phyloP scores from a whole-genome alignment of 1,139 yeast species.

The Scheffersomyces insectosa region DNA sequence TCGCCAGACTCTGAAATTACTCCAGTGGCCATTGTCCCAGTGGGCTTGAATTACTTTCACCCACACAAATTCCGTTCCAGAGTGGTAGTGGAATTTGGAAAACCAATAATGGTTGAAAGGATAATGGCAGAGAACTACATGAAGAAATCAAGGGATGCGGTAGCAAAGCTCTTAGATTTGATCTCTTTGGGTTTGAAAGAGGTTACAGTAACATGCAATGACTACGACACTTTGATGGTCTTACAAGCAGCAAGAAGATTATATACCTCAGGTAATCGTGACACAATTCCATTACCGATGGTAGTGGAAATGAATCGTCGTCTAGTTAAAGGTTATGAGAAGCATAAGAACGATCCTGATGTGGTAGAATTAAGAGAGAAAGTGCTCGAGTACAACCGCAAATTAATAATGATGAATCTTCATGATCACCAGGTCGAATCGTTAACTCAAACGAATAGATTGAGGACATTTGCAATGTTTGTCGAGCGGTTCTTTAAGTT shows the following conservation, averaged over 20 bases:
- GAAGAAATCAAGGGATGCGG: constrained; percentile 19
- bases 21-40: constrained; percentile 80
- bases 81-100: constrained; percentile 93
- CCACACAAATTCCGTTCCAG: constrained; percentile 93
- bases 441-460: constrained; percentile 49
- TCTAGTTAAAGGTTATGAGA: constrained; percentile 75
- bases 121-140: constrained; percentile 28
- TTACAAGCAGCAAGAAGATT: constrained; percentile 92
- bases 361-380: constrained; percentile 59
- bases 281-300: constrained; percentile 62
- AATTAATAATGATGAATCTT: constrained; percentile 65
- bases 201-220: constrained; percentile 90
- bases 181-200: constrained; percentile 78
- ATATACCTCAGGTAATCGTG: constrained; percentile 39
- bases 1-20: constrained; percentile 10
- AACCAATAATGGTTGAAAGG: constrained; percentile 71
- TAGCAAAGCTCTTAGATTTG: constrained; percentile 57
- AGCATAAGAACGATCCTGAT: constrained; percentile 70
- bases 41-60: constrained; percentile 96
- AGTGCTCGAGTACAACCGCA: constrained; percentile 68
- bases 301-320: constrained; percentile 90
- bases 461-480: constrained; percentile 47
- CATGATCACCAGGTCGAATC: constrained; percentile 89
- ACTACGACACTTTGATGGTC: constrained; percentile 88
- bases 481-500: constrained; percentile 57